A percentile compares a stretch with the other conserved stretches of the same genome.
Conservation (phyloP, 225 moss, liverwort and hornwort genomes). For the Marchantia polymorpha region DNA sequence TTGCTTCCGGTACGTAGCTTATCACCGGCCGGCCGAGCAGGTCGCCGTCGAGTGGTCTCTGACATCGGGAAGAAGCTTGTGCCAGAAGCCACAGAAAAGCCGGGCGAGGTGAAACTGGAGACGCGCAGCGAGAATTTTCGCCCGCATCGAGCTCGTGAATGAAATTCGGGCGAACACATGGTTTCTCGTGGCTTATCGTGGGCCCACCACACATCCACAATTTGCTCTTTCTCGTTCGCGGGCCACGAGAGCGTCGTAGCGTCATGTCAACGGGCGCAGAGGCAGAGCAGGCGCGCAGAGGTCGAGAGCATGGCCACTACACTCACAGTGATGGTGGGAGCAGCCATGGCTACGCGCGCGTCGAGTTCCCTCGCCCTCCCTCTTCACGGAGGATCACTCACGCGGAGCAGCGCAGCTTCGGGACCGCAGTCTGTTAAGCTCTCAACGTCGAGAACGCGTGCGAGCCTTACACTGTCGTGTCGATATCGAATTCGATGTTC, state of each 20-base stretch:
- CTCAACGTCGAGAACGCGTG: neutral
- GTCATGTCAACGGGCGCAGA: too few relatives aligned
- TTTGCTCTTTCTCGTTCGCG: neutral
- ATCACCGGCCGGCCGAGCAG: neutral
- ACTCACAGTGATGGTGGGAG: neutral
- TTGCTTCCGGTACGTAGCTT: too few relatives aligned
- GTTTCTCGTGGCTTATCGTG: neutral
- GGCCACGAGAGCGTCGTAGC: too few relatives aligned
- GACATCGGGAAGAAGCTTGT: neutral
- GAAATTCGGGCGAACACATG: neutral
- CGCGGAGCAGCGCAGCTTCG: neutral
- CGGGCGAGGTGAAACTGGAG: too few relatives aligned
- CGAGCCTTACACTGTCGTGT: too few relatives aligned
- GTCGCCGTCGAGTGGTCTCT: neutral
- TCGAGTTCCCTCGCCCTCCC: neutral
- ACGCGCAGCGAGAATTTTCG: neutral
- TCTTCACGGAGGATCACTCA: neutral
- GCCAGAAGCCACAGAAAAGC: neutral
- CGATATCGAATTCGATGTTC: neutral
- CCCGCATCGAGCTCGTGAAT: neutral
- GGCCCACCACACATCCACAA: neutral
- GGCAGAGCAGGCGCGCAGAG: too few relatives aligned
- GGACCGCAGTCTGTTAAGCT: neutral
- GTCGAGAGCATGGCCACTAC: neutral
- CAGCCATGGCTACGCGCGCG: conserved; percentile 9